Evolutionary conservation across 2,329 filamentous ascomycete species (phyloP), one percentile per base, ranked within the genome.

Genomic region (Endoconidiophora polonica): DNA sequence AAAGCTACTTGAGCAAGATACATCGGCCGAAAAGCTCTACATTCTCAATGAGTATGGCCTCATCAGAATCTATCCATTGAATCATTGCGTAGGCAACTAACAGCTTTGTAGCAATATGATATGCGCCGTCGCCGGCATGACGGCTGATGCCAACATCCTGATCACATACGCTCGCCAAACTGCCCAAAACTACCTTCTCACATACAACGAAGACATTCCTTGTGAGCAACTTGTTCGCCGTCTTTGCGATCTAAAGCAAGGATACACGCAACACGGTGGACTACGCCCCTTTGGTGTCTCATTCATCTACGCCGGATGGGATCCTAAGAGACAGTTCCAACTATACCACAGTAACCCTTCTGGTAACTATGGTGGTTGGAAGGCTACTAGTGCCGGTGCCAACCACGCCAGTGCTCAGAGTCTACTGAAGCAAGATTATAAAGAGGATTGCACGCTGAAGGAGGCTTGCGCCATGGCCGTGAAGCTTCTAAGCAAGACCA

Each of bases 81-180:
- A 7, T 38, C 41, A 29, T 14, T 24, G n/a, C n/a, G 12, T 37
- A 16, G 26, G n/a, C 20, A 52, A 36, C 38, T 36, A 6, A 20
- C 20, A 23, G 29, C 39, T 29, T 22, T 45, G 37, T 50, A 96
- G 90, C 72, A 98, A 98, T 74, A 98, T 98, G 93, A 96, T 98
- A 68, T 95, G 88, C 68, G 91, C 91, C 55, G 91, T 98, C 54
- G 91, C 91, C 60, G 91, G 91, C 63, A 96, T 98, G 90, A 98
- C 88, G 43, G 91, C 91, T 62, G 91, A 98, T 65, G 91, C 91
- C 66, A 98, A 98, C 73, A 98, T 98, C 67, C 86, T 98, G 65
- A 98, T 98, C 79, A 98, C 98, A 75, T 95, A 93, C 69, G 93
- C 91, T 65, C 87, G 91, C 60, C 86, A 94, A 77, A 84, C 86